Evolutionary conservation across 352 stramenopile genomes (phyloP).

Genomic region (Discostella stelligera): DNA sequence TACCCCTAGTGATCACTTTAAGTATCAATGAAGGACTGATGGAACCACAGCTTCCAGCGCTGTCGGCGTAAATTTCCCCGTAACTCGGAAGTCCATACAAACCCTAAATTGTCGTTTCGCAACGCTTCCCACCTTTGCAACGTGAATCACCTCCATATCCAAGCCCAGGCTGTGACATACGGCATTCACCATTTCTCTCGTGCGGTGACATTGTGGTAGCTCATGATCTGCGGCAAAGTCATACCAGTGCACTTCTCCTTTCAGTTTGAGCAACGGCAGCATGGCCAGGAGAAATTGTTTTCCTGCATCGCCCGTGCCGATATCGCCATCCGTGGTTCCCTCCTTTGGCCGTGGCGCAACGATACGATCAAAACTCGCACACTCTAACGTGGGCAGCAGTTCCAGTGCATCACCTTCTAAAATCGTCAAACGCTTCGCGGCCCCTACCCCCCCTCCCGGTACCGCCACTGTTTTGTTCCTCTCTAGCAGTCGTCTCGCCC

Average conservation of each 20-base stretch:
- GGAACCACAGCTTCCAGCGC: too few species aligned
- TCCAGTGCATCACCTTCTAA: slow-evolving; percentile 75
- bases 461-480: slow-evolving; percentile 73
- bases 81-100: slow-evolving; percentile 80
- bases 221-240: slow-evolving; percentile 82
- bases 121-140: slow-evolving; percentile 72
- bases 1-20: too few species aligned
- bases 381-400: slow-evolving; percentile 52
- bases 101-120: slow-evolving; percentile 78
- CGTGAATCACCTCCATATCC: slow-evolving; percentile 68
- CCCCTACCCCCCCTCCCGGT: slow-evolving; percentile 38
- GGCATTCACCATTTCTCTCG: slow-evolving; percentile 52
- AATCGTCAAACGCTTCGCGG: slow-evolving; percentile 64
- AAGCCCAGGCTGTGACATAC: slow-evolving; percentile 55
- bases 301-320: slow-evolving; percentile 68
- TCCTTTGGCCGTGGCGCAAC: slow-evolving; percentile 80
- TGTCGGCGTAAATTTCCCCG: not conserved
- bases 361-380: slow-evolving; percentile 71
- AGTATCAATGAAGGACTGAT: too few species aligned
- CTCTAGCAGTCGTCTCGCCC: slow-evolving; percentile 64
- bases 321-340: slow-evolving; percentile 69
- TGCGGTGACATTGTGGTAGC: slow-evolving; percentile 68
- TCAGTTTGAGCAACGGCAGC: slow-evolving; percentile 67
- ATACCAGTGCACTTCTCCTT: slow-evolving; percentile 82
- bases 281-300: slow-evolving; percentile 62